phyloP scores from a whole-genome alignment of 352 stramenopile genomes.

The Globisporangium solare region DNA sequence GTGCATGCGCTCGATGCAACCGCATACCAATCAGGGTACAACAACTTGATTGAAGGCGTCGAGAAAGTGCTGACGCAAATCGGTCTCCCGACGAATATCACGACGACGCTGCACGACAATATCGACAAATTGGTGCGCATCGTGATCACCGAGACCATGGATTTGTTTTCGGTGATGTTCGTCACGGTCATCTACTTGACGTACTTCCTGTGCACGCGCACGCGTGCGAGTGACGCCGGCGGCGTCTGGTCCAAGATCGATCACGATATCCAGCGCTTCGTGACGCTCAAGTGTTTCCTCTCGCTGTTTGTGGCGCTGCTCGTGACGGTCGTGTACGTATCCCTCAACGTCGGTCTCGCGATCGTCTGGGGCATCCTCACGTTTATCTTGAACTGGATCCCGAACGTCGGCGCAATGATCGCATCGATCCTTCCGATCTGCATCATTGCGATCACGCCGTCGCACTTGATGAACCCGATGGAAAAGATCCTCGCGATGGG shows the following conservation, averaged over 20 bases:
- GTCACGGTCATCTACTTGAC: conserved; percentile 88
- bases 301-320: conserved; percentile 84
- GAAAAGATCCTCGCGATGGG: conserved; percentile 85
- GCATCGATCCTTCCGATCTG: conserved; percentile 74
- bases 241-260: conserved; percentile 88
- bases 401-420: conserved; percentile 87
- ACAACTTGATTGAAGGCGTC: conserved; percentile 54
- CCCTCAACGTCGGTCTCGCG: conserved; percentile 80
- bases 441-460: conserved; percentile 85
- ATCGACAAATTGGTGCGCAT: conserved; percentile 83
- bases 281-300: conserved; percentile 86
- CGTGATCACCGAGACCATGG: conserved; percentile 85
- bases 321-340: conserved; percentile 88
- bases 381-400: conserved; percentile 89
- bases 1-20: conserved; percentile 78
- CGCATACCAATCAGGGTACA: conserved; percentile 83
- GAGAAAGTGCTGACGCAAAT: conserved; percentile 69
- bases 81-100: conserved; percentile 83
- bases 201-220: conserved; percentile 85
- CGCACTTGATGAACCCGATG: conserved; percentile 84
- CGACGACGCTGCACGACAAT: conserved; percentile 86
- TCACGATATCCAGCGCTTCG: conserved; percentile 85
- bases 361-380: conserved; percentile 88
- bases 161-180: conserved; percentile 88
- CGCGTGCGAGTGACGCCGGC: conserved; percentile 74